phyloP scores from a whole-genome alignment of 345 rosid genomes.

The Pugionium cornutum region DNA sequence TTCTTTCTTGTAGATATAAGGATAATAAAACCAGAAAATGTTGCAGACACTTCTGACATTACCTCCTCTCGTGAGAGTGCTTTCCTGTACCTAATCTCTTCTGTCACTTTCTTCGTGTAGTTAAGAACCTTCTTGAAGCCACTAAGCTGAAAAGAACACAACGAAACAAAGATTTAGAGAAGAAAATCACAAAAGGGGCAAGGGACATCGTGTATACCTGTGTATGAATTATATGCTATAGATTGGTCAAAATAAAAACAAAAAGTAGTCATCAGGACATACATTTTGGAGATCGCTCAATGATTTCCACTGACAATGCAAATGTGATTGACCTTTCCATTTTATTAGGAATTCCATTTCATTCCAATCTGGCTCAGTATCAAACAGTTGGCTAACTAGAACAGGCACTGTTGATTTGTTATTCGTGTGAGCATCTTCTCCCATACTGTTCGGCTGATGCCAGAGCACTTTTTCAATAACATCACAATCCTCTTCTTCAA shows the following conservation, averaged over 20 bases:
- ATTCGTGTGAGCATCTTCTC: conserved; percentile 66
- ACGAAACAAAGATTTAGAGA: conserved; percentile 13
- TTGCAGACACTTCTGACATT: conserved; percentile 33
- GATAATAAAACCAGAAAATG: conserved; percentile 8
- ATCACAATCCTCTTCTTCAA: conserved; percentile 94
- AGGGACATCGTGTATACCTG: background rate
- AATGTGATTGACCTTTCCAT: conserved; percentile 99
- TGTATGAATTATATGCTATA: conserved; percentile 10
- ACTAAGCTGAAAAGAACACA: conserved; percentile 66
- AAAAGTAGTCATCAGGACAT: conserved; percentile 34
- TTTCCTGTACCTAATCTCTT: conserved; percentile 79
- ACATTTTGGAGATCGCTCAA: conserved; percentile 85
- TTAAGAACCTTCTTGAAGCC: conserved; percentile 96
- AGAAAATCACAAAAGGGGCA: background rate
- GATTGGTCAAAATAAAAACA: conserved; percentile 13
- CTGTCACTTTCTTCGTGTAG: conserved; percentile 85
- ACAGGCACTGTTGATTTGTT: conserved; percentile 72
- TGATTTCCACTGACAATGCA: conserved; percentile 97
- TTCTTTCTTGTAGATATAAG: conserved; percentile 6
- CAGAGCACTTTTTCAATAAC: conserved; percentile 93
- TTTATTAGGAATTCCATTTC: conserved; percentile 90
- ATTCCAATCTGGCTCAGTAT: conserved; percentile 80
- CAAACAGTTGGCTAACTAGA: conserved; percentile 71
- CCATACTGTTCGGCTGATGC: conserved; percentile 91
- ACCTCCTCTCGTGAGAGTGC: conserved; percentile 94